These are phyloP conservation scores for Tillandsia fasciculata DNA, from an alignment of 176 grass and related monocot genomes.

Conservation along the genomic window DNA sequence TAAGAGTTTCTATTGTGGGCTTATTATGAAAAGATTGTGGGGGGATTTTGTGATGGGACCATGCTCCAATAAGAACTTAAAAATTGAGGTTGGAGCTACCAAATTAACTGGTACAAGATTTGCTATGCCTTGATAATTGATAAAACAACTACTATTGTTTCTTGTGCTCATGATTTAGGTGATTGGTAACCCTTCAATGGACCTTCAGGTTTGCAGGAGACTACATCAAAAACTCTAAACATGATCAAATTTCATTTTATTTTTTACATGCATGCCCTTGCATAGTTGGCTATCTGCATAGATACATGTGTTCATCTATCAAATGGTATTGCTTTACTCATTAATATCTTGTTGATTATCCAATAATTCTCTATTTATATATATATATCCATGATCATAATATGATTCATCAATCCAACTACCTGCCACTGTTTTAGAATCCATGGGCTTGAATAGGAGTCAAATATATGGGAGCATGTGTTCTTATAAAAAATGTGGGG, in stretches of 20 bases:
- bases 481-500: neutral
- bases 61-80: constrained; percentile 9
- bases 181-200: neutral
- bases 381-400: neutral
- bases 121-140: constrained; percentile 2
- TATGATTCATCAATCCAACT: constrained; percentile 4
- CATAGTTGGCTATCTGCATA: too few species aligned
- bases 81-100: constrained; percentile 7
- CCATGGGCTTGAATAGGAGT: constrained; percentile 22
- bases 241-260: neutral
- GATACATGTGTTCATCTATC: too few species aligned
- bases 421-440: neutral
- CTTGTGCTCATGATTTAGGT: neutral
- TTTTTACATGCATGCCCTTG: too few species aligned
- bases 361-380: neutral
- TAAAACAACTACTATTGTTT: neutral
- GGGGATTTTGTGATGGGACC: constrained; percentile 14
- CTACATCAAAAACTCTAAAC: neutral
- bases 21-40: constrained; percentile 10
- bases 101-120: constrained; percentile 9
- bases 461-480: constrained; percentile 1
- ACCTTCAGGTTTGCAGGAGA: neutral
- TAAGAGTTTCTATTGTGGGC: constrained; percentile 12
- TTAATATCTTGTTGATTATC: neutral
- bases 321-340: too few species aligned